These are phyloP conservation scores for Aspergillus brunneoviolaceus DNA, from an alignment of 2,329 filamentous ascomycete genomes.

Conservation along the genomic window DNA sequence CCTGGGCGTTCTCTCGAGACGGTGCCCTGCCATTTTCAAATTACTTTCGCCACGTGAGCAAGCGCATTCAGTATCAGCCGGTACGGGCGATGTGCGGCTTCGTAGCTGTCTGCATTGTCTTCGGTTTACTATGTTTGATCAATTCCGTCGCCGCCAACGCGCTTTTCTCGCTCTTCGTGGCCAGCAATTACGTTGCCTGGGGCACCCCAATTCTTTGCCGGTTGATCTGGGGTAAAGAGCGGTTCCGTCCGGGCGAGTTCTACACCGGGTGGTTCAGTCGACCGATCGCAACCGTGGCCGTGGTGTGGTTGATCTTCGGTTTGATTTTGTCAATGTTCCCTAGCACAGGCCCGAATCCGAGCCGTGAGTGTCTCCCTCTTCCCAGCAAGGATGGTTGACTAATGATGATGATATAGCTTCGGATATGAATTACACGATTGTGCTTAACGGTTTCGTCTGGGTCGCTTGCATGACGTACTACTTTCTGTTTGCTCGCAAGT, in stretches of 20 bases:
- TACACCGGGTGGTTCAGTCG: slow-evolving; percentile 57
- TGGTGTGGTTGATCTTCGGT: slow-evolving; percentile 57
- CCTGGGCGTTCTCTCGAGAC: slow-evolving; percentile 64
- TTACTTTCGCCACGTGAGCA: slow-evolving; percentile 58
- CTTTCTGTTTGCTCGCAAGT: slow-evolving; percentile 57
- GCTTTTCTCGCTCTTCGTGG: slow-evolving; percentile 56
- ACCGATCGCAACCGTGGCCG: slow-evolving; percentile 54
- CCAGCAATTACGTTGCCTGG: slow-evolving; percentile 63
- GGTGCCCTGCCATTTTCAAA: slow-evolving; percentile 60
- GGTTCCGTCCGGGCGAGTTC: slow-evolving; percentile 60
- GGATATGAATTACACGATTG: slow-evolving; percentile 64
- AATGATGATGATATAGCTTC: slow-evolving; percentile 30
- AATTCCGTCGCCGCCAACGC: slow-evolving; percentile 58
- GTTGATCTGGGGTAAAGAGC: slow-evolving; percentile 57
- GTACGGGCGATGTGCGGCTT: slow-evolving; percentile 58
- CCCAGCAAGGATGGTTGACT: slow-evolving; percentile 7
- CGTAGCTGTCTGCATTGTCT: slow-evolving; percentile 51
- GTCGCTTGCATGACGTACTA: slow-evolving; percentile 58
- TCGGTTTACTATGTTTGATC: slow-evolving; percentile 60
- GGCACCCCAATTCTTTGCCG: slow-evolving; percentile 59
- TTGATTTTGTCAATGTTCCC: slow-evolving; percentile 62
- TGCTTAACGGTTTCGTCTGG: slow-evolving; percentile 62
- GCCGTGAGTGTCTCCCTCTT: slow-evolving; percentile 30
- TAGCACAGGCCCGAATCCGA: slow-evolving; percentile 54
- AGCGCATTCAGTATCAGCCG: slow-evolving; percentile 57